Base-by-base conservation (phyloP, 1,139 yeast species). In the Candida glucosophila region DNA sequence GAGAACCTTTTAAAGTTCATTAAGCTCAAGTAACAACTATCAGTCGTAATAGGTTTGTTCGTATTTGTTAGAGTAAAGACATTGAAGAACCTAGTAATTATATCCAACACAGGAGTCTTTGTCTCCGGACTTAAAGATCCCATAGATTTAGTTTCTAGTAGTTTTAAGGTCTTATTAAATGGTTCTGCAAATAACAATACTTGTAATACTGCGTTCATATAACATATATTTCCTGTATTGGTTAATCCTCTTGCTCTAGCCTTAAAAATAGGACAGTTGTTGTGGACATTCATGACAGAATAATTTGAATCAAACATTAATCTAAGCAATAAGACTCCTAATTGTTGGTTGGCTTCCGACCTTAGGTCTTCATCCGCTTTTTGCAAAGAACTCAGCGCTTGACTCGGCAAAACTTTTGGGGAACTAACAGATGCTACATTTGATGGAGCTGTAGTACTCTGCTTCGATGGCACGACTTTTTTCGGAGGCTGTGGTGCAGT, bases 141-240 rank as follows among this genome's bases (percentile, higher is more conserved):
- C 24, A 69, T 39, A 1, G 83, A 66, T 43, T 71, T 68, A 12
- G 65, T 58, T 19, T 76, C 72, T 22, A 86, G 67, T n/a, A 73
- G 59, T 37, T 71, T 70, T 31, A 90, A 52, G 19, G 83, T 55
- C 33, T 71, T 67, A 41, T 77, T 71, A 44, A 90, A 81, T 10
- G 95, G 94, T 35, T 67, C 69, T 45, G 95, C 83, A 43, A 77
- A 83, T 24, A 88, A 59, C 34, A 90, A 56, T 16, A 81, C 73
- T 50, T 90, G 99, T 29, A 90, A 56, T 14, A 90, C 76, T 2
- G 95, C 78, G 53, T 92, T 90, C 95, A 90, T 86, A 49, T 85
- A 90, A 54, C 99, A 90, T 29, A 90, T 82, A 44, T 86, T 90
- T 10, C 95, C 95, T 6, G 83, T 76, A 50, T 90, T 90, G 25